Percentiles rank a stretch among this genome's conserved stretches.
Evolutionary conservation across 1,284 basidiomycete genomes (phyloP).

Genomic region (Inonotus hispidus): DNA sequence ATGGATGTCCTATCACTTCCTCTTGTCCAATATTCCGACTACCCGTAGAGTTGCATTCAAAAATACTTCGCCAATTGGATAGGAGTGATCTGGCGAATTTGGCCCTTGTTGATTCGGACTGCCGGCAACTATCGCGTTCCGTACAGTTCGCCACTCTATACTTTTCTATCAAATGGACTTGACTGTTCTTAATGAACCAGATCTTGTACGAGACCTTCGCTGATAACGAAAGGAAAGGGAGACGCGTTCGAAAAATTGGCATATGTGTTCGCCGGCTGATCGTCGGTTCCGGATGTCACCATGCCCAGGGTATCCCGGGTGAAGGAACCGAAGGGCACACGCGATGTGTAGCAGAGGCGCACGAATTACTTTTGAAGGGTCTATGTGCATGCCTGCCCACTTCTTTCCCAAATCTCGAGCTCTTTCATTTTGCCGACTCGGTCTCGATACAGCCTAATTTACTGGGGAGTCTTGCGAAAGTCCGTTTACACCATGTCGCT

Average conservation of each 20-base stretch:
- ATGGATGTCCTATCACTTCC: background rate
- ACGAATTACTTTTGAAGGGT: background rate
- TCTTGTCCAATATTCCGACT: background rate
- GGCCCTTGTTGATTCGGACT: background rate
- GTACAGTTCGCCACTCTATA: background rate
- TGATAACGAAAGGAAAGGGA: background rate
- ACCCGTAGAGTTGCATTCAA: background rate
- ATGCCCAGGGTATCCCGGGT: background rate
- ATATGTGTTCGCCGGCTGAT: background rate
- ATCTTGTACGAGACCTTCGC: background rate
- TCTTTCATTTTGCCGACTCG: background rate
- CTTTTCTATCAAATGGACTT: background rate
- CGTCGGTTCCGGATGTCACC: background rate
- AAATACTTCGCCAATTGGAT: background rate
- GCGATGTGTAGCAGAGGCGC: too few species aligned
- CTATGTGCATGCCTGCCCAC: background rate
- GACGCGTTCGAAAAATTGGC: background rate
- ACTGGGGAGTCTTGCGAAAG: too few species aligned
- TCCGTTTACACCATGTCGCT: too few species aligned
- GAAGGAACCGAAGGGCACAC: background rate
- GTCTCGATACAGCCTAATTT: background rate
- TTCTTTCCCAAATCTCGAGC: background rate
- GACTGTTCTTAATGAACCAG: background rate
- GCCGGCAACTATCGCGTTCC: slow-evolving; percentile 1
- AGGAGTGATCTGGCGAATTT: background rate